phyloP scores from a whole-genome alignment of 116 monocot species.

The Posidonia oceanica region DNA sequence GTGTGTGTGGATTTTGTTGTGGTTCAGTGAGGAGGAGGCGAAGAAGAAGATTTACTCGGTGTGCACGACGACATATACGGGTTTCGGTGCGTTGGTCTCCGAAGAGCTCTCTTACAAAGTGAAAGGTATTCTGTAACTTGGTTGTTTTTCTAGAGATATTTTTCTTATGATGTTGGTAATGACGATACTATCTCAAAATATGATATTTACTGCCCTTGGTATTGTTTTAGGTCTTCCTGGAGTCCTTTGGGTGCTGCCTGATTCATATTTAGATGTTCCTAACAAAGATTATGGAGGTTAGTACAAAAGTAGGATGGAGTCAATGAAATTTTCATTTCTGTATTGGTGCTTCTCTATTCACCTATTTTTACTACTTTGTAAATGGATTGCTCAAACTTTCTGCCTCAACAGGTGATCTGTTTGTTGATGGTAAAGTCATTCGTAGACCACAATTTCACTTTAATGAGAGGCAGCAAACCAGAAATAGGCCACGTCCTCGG shows the following conservation, averaged over 20 bases:
- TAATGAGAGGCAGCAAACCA: conserved; percentile 67
- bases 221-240: conserved; percentile 68
- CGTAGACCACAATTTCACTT: conserved; percentile 83
- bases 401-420: conserved; percentile 62
- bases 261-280: conserved; percentile 97
- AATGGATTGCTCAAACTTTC: not conserved
- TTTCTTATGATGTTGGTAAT: no score
- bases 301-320: not conserved
- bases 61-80: conserved; percentile 89
- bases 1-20: not conserved
- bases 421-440: conserved; percentile 83
- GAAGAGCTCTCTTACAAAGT: conserved; percentile 92
- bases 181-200: no score
- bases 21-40: conserved; percentile 84
- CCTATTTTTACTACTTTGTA: not conserved
- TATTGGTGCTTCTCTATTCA: not conserved
- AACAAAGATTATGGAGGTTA: conserved; percentile 99
- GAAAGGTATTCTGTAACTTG: conserved; percentile 50
- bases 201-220: not conserved
- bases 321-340: not conserved
- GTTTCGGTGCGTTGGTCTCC: conserved; percentile 91
- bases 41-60: conserved; percentile 98
- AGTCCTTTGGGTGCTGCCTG: conserved; percentile 95
- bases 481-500: conserved; percentile 62
- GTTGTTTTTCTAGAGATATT: not conserved